These are phyloP conservation scores for Phytopythium aichiense DNA, from an alignment of 352 stramenopile genomes.

Conservation along the genomic window DNA sequence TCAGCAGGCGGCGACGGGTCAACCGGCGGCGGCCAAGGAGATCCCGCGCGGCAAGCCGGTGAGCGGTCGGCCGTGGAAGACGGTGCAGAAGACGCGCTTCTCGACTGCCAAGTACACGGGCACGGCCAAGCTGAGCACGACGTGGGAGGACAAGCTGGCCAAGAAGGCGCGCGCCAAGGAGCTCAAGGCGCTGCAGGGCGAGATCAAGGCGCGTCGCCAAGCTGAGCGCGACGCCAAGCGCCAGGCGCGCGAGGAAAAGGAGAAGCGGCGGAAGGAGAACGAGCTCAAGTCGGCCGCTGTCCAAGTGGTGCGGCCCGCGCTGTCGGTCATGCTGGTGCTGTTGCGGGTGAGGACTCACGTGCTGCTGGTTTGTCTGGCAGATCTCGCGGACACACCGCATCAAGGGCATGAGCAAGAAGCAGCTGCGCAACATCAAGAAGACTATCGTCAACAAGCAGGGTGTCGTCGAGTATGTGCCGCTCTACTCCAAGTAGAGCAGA, in stretches of 20 bases:
- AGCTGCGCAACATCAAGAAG: slow-evolving; percentile 90
- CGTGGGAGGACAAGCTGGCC: slow-evolving; percentile 85
- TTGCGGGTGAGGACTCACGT: neutral
- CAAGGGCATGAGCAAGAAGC: slow-evolving; percentile 93
- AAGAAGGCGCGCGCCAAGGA: slow-evolving; percentile 76
- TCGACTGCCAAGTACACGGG: slow-evolving; percentile 69
- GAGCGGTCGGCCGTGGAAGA: slow-evolving; percentile 83
- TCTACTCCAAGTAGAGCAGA: slow-evolving; percentile 74
- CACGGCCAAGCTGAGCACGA: slow-evolving; percentile 79
- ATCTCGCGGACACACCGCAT: slow-evolving; percentile 84
- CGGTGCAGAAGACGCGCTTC: slow-evolving; percentile 76
- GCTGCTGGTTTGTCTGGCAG: slow-evolving; percentile 14
- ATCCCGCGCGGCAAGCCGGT: slow-evolving; percentile 56
- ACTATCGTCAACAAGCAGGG: slow-evolving; percentile 90
- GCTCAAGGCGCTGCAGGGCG: slow-evolving; percentile 77
- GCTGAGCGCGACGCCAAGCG: slow-evolving; percentile 71
- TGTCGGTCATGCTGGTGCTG: slow-evolving; percentile 12
- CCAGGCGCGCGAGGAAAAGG: slow-evolving; percentile 76
- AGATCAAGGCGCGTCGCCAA: slow-evolving; percentile 78
- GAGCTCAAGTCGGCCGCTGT: slow-evolving; percentile 86
- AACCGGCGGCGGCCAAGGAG: slow-evolving; percentile 12
- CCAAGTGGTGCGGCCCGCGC: slow-evolving; percentile 64
- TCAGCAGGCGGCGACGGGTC: slow-evolving; percentile 14
- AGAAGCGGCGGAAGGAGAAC: slow-evolving; percentile 87
- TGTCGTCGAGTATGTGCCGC: slow-evolving; percentile 83